Evolutionary conservation across 2,329 filamentous ascomycete species (phyloP).

Genomic region (Aspergillus sp.): DNA sequence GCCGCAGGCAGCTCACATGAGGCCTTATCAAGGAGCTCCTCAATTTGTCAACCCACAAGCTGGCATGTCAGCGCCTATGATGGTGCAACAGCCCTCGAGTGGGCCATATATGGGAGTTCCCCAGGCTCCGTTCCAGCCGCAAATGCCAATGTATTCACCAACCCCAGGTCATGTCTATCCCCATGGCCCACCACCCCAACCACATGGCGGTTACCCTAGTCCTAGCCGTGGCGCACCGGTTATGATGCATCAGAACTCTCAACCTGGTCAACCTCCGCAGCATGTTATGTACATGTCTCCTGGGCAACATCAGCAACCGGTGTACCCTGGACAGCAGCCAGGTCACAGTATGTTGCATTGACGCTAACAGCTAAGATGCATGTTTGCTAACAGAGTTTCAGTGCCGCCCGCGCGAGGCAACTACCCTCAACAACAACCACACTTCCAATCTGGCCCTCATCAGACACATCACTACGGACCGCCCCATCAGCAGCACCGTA

Average conservation of each 20-base stretch:
- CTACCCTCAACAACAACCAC: conserved; percentile 62
- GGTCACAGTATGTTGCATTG: conserved; percentile 66
- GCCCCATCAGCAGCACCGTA: conserved; percentile 57
- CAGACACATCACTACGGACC: conserved; percentile 58
- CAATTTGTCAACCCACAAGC: conserved; percentile 73
- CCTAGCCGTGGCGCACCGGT: conserved; percentile 81
- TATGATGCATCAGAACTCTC: conserved; percentile 94
- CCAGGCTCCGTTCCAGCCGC: conserved; percentile 66
- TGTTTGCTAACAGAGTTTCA: conserved; percentile 46
- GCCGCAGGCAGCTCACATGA: conserved; percentile 69
- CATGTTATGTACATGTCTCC: conserved; percentile 74
- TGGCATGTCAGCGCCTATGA: conserved; percentile 75
- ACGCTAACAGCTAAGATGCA: conserved; percentile 7
- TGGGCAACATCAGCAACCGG: conserved; percentile 71
- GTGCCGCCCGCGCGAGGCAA: conserved; percentile 60
- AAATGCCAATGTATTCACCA: conserved; percentile 82
- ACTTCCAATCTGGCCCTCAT: conserved; percentile 66
- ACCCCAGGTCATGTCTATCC: conserved; percentile 69
- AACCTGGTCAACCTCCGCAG: conserved; percentile 74
- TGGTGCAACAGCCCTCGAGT: conserved; percentile 72
- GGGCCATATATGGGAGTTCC: conserved; percentile 70
- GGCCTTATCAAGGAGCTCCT: conserved; percentile 69
- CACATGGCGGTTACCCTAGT: conserved; percentile 79
- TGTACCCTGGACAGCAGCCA: conserved; percentile 68
- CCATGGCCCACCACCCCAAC: conserved; percentile 50